Percentiles rank a stretch among this genome's conserved stretches.
phyloP scores from a whole-genome alignment of 352 stramenopile genomes.

The Globisporangium middletonii region DNA sequence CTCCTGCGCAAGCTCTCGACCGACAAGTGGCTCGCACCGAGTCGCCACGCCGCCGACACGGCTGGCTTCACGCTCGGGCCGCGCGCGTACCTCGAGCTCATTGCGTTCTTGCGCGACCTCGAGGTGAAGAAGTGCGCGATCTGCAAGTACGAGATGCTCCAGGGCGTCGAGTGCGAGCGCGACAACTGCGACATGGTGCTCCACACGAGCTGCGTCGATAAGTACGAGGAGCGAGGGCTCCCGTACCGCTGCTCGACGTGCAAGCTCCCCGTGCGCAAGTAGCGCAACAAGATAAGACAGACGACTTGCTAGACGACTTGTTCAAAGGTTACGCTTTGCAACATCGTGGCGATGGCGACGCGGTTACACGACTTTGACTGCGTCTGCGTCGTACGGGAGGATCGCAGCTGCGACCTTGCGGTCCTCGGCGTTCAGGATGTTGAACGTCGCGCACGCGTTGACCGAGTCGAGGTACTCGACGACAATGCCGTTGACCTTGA shows the following conservation, averaged over 20 bases:
- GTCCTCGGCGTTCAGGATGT: constrained; percentile 90
- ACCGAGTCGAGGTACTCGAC: constrained; percentile 82
- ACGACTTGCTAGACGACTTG: not conserved
- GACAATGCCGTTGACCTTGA: constrained; percentile 81
- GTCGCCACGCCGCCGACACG: constrained; percentile 27
- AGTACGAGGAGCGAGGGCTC: constrained; percentile 53
- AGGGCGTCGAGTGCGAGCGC: constrained; percentile 36
- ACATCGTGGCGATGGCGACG: too few relatives aligned
- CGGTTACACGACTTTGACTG: constrained; percentile 5
- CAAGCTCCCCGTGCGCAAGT: constrained; percentile 28
- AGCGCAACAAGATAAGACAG: not conserved
- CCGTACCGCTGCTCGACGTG: constrained; percentile 56
- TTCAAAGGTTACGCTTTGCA: too few relatives aligned
- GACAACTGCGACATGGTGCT: constrained; percentile 33
- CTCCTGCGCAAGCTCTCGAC: constrained; percentile 54
- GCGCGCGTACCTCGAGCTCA: constrained; percentile 65
- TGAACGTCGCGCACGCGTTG: constrained; percentile 87
- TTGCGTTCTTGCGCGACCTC: constrained; percentile 65
- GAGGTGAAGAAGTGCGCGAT: constrained; percentile 77
- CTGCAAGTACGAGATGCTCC: constrained; percentile 70
- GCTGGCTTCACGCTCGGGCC: constrained; percentile 54
- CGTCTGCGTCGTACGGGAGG: constrained; percentile 56
- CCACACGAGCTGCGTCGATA: constrained; percentile 54
- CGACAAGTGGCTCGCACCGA: constrained; percentile 68
- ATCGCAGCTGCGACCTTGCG: constrained; percentile 76